Evolutionary conservation across 2,329 filamentous ascomycete genomes (phyloP), one percentile per base, ranked within the genome.

Genomic region (Xylaria sp.): DNA sequence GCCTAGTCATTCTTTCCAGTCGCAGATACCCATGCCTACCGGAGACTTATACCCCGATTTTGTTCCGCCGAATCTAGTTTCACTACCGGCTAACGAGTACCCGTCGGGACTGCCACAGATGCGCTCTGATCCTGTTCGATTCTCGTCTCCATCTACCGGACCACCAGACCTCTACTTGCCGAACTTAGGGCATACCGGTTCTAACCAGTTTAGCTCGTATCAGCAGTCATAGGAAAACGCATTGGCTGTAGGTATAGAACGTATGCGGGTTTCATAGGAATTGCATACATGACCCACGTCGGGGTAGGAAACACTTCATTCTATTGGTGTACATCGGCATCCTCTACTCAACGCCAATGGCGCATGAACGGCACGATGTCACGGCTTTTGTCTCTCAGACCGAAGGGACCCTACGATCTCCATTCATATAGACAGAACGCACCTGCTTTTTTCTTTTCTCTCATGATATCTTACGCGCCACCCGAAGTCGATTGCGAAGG

Each of bases 201-300:
- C 67, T 47, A 67, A 64, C 37, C 68, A 67, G 23, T 49, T 67
- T 37, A 60, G 62, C 60, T 60, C 69, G 47, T 70, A 68, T 46
- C 69, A 69, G 31, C 68, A 67, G 60, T 63, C 62, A 43, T 72
- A 72, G 68, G 65, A 57, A 61, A 19, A 41, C 43, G 49, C 37
- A 41, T 58, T 60, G 33, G 57, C 37, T 48, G 57, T 57, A 63
- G 64, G 62, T 55, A 41, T 63, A 38, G 17, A 7, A 15, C 6
- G 8, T 25, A n/a, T 62, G 53, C 41, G 17, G 23, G 8, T 21
- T 23, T 29, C 7, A 38, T 47, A 41, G 17, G 17, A 29, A 27
- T 35, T 21, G 27, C 25, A 25, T n/a, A 43, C 23, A 31, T 33
- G 38, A 8, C 13, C 17, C 35, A 10, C 17, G 35, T 23, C 10